phyloP scores from a whole-genome alignment of 2,329 filamentous ascomycete genomes.

The Aspergillus hortae region DNA sequence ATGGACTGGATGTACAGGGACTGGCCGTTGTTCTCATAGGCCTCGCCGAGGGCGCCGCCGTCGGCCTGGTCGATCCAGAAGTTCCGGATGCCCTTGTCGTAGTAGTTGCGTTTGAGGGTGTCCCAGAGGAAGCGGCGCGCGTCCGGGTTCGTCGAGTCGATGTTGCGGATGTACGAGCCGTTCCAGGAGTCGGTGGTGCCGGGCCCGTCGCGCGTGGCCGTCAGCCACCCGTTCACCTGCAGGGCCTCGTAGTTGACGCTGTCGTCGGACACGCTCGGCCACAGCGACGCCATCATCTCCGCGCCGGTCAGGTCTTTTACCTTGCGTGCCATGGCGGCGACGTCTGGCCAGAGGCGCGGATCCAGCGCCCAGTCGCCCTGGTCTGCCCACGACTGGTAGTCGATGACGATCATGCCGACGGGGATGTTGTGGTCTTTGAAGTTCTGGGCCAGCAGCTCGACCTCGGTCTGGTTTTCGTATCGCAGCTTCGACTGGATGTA shows the following conservation, averaged over 20 bases:
- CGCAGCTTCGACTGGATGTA: conserved; percentile 65
- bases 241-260: conserved; percentile 59
- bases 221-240: conserved; percentile 55
- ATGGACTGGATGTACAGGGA: conserved; percentile 45
- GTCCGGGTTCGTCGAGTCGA: conserved; percentile 56
- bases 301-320: conserved; percentile 51
- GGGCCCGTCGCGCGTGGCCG: conserved; percentile 55
- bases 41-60: conserved; percentile 32
- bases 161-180: conserved; percentile 56
- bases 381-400: conserved; percentile 62
- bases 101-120: conserved; percentile 57
- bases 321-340: conserved; percentile 59
- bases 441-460: conserved; percentile 55
- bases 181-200: conserved; percentile 55
- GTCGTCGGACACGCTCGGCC: conserved; percentile 58
- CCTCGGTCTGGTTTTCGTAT: conserved; percentile 61
- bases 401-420: conserved; percentile 59
- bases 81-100: conserved; percentile 55
- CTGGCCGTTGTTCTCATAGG: conserved; percentile 45
- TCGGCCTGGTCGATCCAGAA: conserved; percentile 69
- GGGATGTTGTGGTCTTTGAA: conserved; percentile 54
- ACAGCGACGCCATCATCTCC: conserved; percentile 64
- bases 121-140: conserved; percentile 57
- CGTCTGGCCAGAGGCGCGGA: conserved; percentile 58
- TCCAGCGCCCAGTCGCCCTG: conserved; percentile 67